Base-by-base conservation (phyloP, 768 basidiomycete genomes). In the Termitomyces bulborhizus region DNA sequence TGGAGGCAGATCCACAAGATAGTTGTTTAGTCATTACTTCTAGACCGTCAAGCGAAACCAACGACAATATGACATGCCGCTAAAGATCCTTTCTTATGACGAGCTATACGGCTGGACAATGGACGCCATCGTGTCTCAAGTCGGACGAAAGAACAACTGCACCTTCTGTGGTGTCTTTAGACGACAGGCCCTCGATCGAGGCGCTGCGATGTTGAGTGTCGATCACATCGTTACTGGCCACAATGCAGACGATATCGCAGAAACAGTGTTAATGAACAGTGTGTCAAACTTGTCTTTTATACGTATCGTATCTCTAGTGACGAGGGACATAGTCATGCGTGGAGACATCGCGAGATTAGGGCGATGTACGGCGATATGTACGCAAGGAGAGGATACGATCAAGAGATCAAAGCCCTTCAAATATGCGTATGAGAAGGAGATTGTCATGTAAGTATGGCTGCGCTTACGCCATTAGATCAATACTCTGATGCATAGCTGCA, bases 91-190 rank as follows among this genome's bases (percentile, higher is more conserved):
- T 26, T 92, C 91, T 1, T 99, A 99, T 60, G 86, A 93, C 58
- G 95, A 98, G 63, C 79, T 98, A 5, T 99, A 98, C 62, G 97
- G 97, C 16, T 98, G 97, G 96, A 98, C 96, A 1, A 99, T 99
- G 96, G 97, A 99, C 63, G 80, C 83, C 15, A 91, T 99, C 54
- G 96, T 99, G 45, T 79, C 85, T n/a, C 86, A 95, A 69, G 84
- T 98, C 26, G 97, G 97, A 32, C 85, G 83, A 74, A 97, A 97
- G 79, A 98, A 97, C 63, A 99, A 98, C 64, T 99, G 97, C 70
- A 99, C 97, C 0, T 99, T 98, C 71, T 99, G 97, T 64, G 97
- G 97, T 18, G 97, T 99, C 3, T 99, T 99, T 66, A 79, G 97
- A 54, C 80, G 97, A 44, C 97, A 98, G 68, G 97, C 97, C 0